Evolutionary conservation across 352 stramenopile species (phyloP).

Genomic region (Globisporangium middletonii): DNA sequence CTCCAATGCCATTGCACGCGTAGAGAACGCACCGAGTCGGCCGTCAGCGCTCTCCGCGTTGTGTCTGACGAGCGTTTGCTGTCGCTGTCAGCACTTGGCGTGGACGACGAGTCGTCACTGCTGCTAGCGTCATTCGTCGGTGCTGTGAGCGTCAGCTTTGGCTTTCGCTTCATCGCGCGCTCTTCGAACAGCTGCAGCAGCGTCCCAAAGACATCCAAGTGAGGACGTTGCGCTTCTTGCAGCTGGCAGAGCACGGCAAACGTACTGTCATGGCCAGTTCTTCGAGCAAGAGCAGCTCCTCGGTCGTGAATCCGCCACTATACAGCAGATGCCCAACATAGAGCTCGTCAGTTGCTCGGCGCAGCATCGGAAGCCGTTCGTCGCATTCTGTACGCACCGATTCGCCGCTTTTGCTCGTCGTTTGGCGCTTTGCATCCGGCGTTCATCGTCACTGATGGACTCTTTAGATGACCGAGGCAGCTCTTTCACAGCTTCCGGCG

Average conservation of each 20-base stretch:
- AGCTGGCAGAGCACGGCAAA: not conserved
- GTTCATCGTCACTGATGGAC: not conserved
- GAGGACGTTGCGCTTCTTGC: not conserved
- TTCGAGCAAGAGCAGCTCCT: constrained; percentile 55
- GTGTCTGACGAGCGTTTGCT: constrained; percentile 2
- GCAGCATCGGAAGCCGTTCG: not conserved
- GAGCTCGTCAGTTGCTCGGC: not conserved
- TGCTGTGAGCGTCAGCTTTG: constrained; percentile 22
- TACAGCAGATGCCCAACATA: not conserved
- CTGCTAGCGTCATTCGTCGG: not conserved
- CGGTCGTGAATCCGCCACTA: constrained; percentile 20
- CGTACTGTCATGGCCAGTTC: constrained; percentile 61
- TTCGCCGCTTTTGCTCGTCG: not conserved
- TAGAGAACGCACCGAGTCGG: not conserved
- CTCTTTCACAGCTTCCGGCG: constrained; percentile 23
- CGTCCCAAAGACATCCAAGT: not conserved
- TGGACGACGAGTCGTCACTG: not conserved
- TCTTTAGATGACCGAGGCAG: not conserved
- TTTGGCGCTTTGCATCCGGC: constrained; percentile 3
- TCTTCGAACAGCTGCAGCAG: constrained; percentile 51
- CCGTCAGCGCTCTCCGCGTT: not conserved
- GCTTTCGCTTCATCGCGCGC: constrained; percentile 38
- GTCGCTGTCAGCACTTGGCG: not conserved
- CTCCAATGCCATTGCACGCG: not conserved
- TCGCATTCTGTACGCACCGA: not conserved